Base-by-base conservation (phyloP, 305 asterid species). In the Petunia hybrid region DNA sequence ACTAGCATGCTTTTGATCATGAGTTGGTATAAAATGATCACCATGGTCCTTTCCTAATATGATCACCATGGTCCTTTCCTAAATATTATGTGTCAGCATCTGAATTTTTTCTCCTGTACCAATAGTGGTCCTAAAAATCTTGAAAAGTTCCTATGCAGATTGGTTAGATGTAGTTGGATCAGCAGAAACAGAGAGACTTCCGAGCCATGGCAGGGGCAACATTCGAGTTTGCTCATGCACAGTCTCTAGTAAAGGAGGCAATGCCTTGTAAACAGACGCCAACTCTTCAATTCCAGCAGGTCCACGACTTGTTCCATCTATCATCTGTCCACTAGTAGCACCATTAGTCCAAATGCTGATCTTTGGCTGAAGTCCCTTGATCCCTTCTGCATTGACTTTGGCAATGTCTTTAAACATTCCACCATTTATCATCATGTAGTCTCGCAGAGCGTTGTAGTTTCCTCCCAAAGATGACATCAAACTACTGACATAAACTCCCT, bases 181-280 rank as follows among this genome's bases (percentile, higher is more conserved):
- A 56, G 62, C 62, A 56, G 62, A 14, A 56, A 14, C 31, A 56
- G 62, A 13, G 31, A 56, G 62, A 31, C 62, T 56, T 56, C 83
- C 87, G 69, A 82, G 22, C 87, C 87, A 85, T 45, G 83, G 42
- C 5, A 85, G 87, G 4, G 83, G 85, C 43, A 79, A 4, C 87
- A 85, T 82, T 4, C 85, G 81, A 39, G 87, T 85, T 74, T 85
- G 87, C 13, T 84, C 85, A 57, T 78, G 79, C 42, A 84, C 78
- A n/a, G 87, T 81, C 62, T 55, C 76, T 4, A 85, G 62, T 41
- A 85, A 55, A 5, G 83, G 87, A 1, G 87, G 87, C 79, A 81
- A 16, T 85, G 68, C 76, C 40, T 73, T 81, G 40, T 81, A 84
- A 66, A 81, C 83, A 38, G 80, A 73, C 0, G 81, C 85, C 61